Percentiles rank a stretch among this genome's conserved stretches.
These are phyloP conservation scores for Coemansia sp. DNA, from an alignment of 192 early-diverging fungal species.

Conservation along the genomic window DNA sequence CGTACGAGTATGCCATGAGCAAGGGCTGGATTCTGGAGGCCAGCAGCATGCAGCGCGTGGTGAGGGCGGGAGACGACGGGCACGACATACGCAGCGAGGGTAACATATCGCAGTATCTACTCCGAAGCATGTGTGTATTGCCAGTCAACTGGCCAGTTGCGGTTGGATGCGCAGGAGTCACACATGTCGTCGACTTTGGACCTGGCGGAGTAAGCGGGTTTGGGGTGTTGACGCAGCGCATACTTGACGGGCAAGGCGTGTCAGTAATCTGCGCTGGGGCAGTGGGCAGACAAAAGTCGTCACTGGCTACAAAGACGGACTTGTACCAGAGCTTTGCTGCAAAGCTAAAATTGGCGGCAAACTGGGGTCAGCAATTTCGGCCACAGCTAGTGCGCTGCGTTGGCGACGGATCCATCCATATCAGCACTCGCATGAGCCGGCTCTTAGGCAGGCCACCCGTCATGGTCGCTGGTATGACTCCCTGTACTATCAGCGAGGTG, in stretches of 20 bases:
- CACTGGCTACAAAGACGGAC: conserved; percentile 73
- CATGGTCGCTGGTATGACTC: conserved; percentile 96
- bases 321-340: conserved; percentile 69
- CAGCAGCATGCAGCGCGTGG: conserved; percentile 50
- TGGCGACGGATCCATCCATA: conserved; percentile 63
- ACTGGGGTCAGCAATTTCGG: conserved; percentile 84
- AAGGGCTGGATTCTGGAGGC: conserved; percentile 40
- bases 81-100: conserved; percentile 67
- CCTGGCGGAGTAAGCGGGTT: conserved; percentile 84
- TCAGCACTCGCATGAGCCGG: conserved; percentile 85
- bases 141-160: conserved; percentile 64
- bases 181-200: conserved; percentile 94
- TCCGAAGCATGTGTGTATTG: conserved; percentile 69
- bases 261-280: conserved; percentile 45
- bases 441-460: conserved; percentile 84
- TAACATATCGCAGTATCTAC: conserved; percentile 66
- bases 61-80: conserved; percentile 80
- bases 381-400: conserved; percentile 75
- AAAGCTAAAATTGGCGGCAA: conserved; percentile 71
- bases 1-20: conserved; percentile 5
- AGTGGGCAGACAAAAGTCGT: conserved; percentile 31
- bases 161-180: conserved; percentile 57
- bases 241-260: conserved; percentile 86
- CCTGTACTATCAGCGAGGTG: conserved; percentile 73
- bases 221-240: conserved; percentile 81